Conservation (phyloP, 1,284 basidiomycete species). For the Bjerkandera adusta region DNA sequence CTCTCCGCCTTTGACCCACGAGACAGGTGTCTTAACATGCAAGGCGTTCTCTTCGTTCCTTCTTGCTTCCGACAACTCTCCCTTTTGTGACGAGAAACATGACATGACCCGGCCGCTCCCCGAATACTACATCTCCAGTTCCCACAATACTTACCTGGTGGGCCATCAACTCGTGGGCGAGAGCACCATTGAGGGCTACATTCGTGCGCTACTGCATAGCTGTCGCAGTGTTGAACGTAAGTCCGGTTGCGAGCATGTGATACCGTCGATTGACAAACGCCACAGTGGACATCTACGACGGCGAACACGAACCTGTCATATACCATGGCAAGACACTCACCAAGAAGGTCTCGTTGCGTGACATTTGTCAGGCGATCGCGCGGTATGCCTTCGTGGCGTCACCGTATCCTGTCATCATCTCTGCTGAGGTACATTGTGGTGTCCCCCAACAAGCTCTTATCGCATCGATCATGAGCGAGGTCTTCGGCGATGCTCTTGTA, state of each 20-base stretch:
- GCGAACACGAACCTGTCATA: conserved; percentile 79
- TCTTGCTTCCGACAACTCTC: conserved; percentile 64
- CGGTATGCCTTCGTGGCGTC: conserved; percentile 95
- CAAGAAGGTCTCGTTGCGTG: conserved; percentile 79
- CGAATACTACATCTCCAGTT: conserved; percentile 92
- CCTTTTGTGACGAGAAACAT: conserved; percentile 50
- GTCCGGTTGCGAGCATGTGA: conserved; percentile 30
- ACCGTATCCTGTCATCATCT: conserved; percentile 93
- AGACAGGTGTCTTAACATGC: conserved; percentile 43
- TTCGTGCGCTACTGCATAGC: conserved; percentile 86
- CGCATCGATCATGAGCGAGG: conserved; percentile 74
- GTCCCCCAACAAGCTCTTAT: conserved; percentile 83
- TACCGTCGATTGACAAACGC: not conserved
- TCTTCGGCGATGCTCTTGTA: conserved; percentile 79
- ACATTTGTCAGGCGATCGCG: conserved; percentile 84
- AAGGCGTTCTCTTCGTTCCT: conserved; percentile 78
- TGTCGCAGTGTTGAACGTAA: conserved; percentile 91
- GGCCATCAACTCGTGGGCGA: conserved; percentile 93
- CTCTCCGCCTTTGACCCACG: conserved; percentile 23
- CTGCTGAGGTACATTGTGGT: conserved; percentile 90
- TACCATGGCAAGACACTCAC: conserved; percentile 95
- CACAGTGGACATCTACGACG: conserved; percentile 92
- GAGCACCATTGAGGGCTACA: conserved; percentile 95
- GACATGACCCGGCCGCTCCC: conserved; percentile 83
- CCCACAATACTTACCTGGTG: conserved; percentile 97